These are phyloP conservation scores for Nemania sp. DNA, from an alignment of 2,329 filamentous ascomycete genomes.

Conservation along the genomic window DNA sequence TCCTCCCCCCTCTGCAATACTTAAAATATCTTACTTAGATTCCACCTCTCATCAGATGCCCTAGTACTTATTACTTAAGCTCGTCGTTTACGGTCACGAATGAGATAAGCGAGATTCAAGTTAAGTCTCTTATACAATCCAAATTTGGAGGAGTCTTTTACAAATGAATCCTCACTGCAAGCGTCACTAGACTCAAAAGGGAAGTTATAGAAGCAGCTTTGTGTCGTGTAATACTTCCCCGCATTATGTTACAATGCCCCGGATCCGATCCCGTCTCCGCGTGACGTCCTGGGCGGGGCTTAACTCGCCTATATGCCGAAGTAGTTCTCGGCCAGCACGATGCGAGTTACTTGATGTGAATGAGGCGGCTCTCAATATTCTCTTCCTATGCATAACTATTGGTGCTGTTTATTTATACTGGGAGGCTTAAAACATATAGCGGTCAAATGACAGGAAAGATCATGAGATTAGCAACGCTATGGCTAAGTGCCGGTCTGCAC, in stretches of 20 bases:
- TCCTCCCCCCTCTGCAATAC: too few relatives aligned
- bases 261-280: conserved; percentile 27
- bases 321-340: background rate
- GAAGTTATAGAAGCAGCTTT: conserved; percentile 15
- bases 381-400: background rate
- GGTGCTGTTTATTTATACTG: background rate
- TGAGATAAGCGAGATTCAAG: too few relatives aligned
- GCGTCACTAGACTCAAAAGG: conserved; percentile 11
- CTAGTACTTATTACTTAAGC: too few relatives aligned
- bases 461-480: conserved; percentile 29
- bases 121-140: background rate
- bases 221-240: conserved; percentile 32
- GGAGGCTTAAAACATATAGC: too few relatives aligned
- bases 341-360: too few relatives aligned
- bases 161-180: background rate
- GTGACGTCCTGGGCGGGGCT: conserved; percentile 2
- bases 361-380: background rate
- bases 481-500: conserved; percentile 24
- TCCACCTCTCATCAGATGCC: too few relatives aligned
- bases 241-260: conserved; percentile 12
- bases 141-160: background rate
- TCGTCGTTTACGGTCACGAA: too few relatives aligned
- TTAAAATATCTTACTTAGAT: too few relatives aligned
- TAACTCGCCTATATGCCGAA: conserved; percentile 6
- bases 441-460: background rate